Evolutionary conservation across 441 rosid genomes (phyloP), one percentile per base, ranked within the genome.

Genomic region (Aleurites moluccanus): DNA sequence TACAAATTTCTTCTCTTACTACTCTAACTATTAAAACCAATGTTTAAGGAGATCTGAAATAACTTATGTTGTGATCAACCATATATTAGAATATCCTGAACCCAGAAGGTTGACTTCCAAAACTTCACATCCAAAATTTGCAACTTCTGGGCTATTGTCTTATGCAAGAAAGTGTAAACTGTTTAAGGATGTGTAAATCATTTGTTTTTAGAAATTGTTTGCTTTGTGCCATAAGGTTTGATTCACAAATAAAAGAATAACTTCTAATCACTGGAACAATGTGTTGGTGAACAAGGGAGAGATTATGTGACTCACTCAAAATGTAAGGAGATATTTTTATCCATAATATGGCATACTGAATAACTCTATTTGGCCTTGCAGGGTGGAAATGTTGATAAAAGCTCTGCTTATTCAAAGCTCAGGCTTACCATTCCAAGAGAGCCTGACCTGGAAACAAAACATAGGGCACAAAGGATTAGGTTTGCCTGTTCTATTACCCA

Each of bases 401-500:
- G 55, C 71, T 47, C 73, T 56, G 78, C 64, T 27, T 80, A 77
- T 62, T 67, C 80, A 70, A 90, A 75, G 79, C 81, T 88, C 73
- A 91, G 82, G 84, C 75, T 89, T 77, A 96, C 99, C 52, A 82
- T 96, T 84, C 98, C 99, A 28, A 90, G 92, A 52, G 98, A 91
- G 78, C 98, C 98, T 73, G 97, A 84, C 70, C 89, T 96, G 75
- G 97, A 88, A 82, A 96, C 99, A 76, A 86, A 96, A 20, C 83
- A 86, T 57, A 88, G 98, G 87, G 93, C 96, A 38, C 94, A 87
- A 47, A 90, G 94, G 80, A 85, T 72, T 74, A 84, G 96, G 99
- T 94, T 64, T 79, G 35, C 69, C 6, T 61, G 8, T 61, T 35
- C 35, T 50, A 16, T 45, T 47, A 11, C 42, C 23, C 56, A 20